phyloP scores from a whole-genome alignment of 257 asterid species.

The Marsdenia floribunda region DNA sequence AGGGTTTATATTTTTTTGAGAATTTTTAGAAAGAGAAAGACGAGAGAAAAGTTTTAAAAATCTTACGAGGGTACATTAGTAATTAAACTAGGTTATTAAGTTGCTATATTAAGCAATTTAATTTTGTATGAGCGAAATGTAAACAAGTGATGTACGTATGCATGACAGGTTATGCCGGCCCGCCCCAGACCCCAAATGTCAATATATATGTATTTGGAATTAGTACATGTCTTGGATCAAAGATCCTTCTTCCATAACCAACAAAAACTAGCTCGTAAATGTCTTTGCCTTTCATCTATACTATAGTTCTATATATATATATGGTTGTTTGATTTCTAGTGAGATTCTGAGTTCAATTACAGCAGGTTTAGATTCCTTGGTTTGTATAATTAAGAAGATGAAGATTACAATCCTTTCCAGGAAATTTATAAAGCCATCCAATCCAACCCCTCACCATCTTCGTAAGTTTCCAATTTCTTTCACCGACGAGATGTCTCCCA shows the following conservation, averaged over 20 bases:
- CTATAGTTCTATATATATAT: neutral
- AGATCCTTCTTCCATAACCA: neutral
- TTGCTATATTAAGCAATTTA: too few relatives aligned
- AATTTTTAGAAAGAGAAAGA: too few relatives aligned
- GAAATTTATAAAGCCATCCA: slow-evolving; percentile 6
- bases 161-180: too few relatives aligned
- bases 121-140: too few relatives aligned
- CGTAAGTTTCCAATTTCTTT: slow-evolving; percentile 8
- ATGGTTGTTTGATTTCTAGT: neutral
- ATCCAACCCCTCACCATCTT: slow-evolving; percentile 6
- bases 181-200: too few relatives aligned
- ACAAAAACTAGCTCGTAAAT: neutral
- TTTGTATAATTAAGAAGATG: neutral
- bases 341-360: neutral
- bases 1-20: too few relatives aligned
- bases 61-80: too few relatives aligned
- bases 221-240: too few relatives aligned
- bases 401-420: slow-evolving; percentile 8
- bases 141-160: too few relatives aligned
- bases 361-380: neutral
- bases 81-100: too few relatives aligned
- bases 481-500: slow-evolving; percentile 16
- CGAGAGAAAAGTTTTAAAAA: too few relatives aligned
- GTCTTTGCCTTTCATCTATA: neutral
- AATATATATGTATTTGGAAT: too few relatives aligned